These are phyloP conservation scores for Zea luxurians DNA, from an alignment of 176 grass and related monocot species.

Conservation along the genomic window DNA sequence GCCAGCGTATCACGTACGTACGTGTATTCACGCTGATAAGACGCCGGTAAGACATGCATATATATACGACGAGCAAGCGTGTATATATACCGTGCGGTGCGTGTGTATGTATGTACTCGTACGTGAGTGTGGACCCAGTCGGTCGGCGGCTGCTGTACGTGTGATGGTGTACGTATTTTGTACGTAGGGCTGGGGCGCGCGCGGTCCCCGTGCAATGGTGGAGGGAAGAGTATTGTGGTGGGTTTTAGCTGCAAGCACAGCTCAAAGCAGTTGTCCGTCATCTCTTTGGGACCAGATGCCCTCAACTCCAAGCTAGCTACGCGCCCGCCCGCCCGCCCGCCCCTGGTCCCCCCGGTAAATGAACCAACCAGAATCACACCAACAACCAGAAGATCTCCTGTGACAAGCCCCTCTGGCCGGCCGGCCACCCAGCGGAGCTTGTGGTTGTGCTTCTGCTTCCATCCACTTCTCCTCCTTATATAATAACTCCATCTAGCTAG, in stretches of 20 bases:
- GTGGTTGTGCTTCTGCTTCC: too few species aligned
- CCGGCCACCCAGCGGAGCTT: not conserved
- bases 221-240: constrained; percentile 12
- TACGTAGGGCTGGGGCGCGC: too few species aligned
- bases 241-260: constrained; percentile 56
- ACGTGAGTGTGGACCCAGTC: not conserved
- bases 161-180: too few species aligned
- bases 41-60: too few species aligned
- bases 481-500: too few species aligned
- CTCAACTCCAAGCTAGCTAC: constrained; percentile 43
- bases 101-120: not conserved
- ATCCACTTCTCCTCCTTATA: too few species aligned
- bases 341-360: constrained; percentile 28
- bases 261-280: constrained; percentile 61
- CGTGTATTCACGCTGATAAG: too few species aligned
- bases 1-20: too few species aligned
- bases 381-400: constrained; percentile 49
- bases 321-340: not conserved
- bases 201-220: not conserved
- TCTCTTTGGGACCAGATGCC: constrained; percentile 56
- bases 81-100: too few species aligned
- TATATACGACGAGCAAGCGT: too few species aligned
- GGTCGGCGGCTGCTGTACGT: too few species aligned
- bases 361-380: constrained; percentile 57
- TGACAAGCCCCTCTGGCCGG: constrained; percentile 43